Evolutionary conservation across 2,329 filamentous ascomycete species (phyloP).

Genomic region (Aspergillus versicolor): DNA sequence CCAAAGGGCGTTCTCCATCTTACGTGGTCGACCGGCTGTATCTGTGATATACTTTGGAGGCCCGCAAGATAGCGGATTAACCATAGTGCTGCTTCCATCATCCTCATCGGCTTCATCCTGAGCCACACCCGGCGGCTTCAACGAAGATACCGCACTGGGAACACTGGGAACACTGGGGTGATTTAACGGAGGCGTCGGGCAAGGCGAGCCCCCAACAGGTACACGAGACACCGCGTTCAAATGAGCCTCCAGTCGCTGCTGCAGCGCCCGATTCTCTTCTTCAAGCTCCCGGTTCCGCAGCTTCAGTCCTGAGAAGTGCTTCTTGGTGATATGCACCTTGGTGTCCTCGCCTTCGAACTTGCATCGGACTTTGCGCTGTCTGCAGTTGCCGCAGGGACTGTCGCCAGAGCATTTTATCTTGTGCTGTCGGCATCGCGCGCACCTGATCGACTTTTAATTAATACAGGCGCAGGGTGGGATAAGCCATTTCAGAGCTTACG

Average conservation of each 20-base stretch:
- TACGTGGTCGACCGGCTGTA: conserved; percentile 1
- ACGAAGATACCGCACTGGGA: too few relatives aligned
- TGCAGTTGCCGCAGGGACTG: conserved; percentile 2
- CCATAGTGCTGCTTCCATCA: neutral
- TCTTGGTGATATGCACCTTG: conserved; percentile 3
- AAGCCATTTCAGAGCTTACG: too few relatives aligned
- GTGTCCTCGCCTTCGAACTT: conserved; percentile 6
- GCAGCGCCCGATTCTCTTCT: conserved; percentile 1
- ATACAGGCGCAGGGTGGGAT: too few relatives aligned
- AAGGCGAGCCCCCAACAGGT: neutral
- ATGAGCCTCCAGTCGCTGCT: neutral
- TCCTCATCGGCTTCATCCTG: neutral
- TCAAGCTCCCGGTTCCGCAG: neutral
- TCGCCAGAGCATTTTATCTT: conserved; percentile 7
- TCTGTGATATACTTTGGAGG: conserved; percentile 6
- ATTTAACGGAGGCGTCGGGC: neutral
- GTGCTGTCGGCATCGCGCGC: conserved; percentile 7
- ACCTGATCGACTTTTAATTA: neutral
- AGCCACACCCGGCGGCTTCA: neutral
- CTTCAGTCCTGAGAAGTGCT: conserved; percentile 4
- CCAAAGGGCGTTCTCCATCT: neutral
- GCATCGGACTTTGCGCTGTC: conserved; percentile 2
- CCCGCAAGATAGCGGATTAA: conserved; percentile 4
- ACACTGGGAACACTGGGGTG: too few relatives aligned
- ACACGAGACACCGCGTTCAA: neutral